These are phyloP conservation scores for Anastatica hierochuntica DNA, from an alignment of 345 rosid species.

Conservation along the genomic window DNA sequence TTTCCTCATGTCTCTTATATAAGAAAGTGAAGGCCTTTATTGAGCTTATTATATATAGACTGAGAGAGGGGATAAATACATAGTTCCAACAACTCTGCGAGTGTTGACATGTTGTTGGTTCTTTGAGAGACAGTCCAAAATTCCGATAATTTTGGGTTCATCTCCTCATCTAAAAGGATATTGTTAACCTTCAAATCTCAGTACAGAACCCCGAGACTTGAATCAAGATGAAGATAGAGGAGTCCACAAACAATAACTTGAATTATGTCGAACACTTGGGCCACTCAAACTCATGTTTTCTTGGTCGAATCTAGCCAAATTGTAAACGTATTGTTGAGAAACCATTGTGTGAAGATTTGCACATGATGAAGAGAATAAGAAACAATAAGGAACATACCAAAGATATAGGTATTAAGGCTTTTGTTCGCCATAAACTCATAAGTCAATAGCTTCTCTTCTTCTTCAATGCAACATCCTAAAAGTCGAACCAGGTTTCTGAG, in stretches of 20 bases:
- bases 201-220: conserved; percentile 32
- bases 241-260: conserved; percentile 35
- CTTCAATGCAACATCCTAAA: conserved; percentile 30
- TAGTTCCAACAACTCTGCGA: conserved; percentile 33
- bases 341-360: background rate
- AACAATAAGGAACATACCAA: conserved; percentile 10
- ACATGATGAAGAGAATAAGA: no score
- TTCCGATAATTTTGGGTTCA: conserved; percentile 28
- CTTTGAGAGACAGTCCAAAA: conserved; percentile 41
- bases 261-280: conserved; percentile 19
- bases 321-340: no score
- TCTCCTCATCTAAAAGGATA: conserved; percentile 30
- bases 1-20: no score
- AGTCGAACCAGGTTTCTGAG: conserved; percentile 28
- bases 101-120: conserved; percentile 29
- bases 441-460: conserved; percentile 33
- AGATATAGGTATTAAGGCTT: conserved; percentile 26
- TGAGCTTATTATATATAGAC: background rate
- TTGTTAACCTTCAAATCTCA: conserved; percentile 35
- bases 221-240: conserved; percentile 43
- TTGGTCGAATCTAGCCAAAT: conserved; percentile 18
- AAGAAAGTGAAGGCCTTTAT: background rate
- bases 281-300: conserved; percentile 28
- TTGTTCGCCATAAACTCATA: conserved; percentile 28
- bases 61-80: conserved; percentile 20